Evolutionary conservation across 2,329 filamentous ascomycete genomes (phyloP).

Genomic region (Paecilomyces sp.): DNA sequence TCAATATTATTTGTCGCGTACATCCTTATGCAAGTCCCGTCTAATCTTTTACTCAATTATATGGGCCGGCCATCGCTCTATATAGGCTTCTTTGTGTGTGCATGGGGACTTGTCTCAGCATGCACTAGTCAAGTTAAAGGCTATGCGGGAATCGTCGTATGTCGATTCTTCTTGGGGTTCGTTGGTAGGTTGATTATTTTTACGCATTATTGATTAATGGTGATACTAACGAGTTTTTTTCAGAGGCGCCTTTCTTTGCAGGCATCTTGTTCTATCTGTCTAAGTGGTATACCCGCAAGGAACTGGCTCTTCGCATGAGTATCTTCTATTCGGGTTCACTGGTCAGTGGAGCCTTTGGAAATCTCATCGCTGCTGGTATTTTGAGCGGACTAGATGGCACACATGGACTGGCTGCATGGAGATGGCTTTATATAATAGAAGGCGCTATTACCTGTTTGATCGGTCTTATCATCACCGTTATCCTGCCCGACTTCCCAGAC

Average conservation of each 20-base stretch:
- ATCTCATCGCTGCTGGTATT: conserved; percentile 31
- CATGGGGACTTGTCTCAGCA: too few relatives aligned
- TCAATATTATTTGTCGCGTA: conserved; percentile 5
- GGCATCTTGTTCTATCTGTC: conserved; percentile 60
- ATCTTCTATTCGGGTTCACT: conserved; percentile 41
- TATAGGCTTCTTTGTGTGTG: too few relatives aligned
- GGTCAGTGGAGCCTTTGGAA: conserved; percentile 36
- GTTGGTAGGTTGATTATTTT: too few relatives aligned
- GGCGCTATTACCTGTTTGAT: conserved; percentile 34
- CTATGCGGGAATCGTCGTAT: too few relatives aligned
- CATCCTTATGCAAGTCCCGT: conserved; percentile 6
- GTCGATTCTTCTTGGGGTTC: too few relatives aligned
- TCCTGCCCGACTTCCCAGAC: conserved; percentile 49
- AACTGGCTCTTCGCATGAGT: conserved; percentile 13
- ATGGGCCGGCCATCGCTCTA: conserved; percentile 1
- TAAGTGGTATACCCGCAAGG: conserved; percentile 56
- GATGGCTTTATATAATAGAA: conserved; percentile 48
- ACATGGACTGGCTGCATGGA: conserved; percentile 34
- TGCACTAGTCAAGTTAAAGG: too few relatives aligned
- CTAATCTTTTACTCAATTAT: conserved; percentile 6
- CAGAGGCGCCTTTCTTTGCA: conserved; percentile 62
- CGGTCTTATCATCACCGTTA: conserved; percentile 45
- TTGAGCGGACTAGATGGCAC: conserved; percentile 28
- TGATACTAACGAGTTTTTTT: conserved; percentile 22
- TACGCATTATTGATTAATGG: too few relatives aligned